Conservation (phyloP, 2,329 filamentous ascomycete species). For the Pseudocercospora fuligena region DNA sequence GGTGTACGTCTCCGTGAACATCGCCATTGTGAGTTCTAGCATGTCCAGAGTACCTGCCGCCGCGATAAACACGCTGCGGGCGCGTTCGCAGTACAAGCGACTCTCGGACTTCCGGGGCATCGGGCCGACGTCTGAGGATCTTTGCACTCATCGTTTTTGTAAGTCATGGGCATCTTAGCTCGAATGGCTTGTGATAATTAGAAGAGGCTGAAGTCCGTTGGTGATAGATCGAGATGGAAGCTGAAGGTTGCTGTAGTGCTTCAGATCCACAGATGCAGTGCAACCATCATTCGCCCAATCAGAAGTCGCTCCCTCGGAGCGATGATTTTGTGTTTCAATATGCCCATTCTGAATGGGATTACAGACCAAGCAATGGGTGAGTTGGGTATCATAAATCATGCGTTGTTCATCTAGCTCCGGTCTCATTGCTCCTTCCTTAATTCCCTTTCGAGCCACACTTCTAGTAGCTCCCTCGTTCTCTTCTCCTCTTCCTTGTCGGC, state of each 20-base stretch:
- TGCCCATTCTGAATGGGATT: too few species aligned
- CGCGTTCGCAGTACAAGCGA: not conserved
- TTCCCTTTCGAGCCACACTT: slow-evolving; percentile 43
- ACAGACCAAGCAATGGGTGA: not conserved
- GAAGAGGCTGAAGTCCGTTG: too few species aligned
- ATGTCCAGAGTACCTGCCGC: not conserved
- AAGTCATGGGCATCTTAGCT: too few species aligned
- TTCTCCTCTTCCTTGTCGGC: slow-evolving; percentile 49
- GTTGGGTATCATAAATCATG: not conserved
- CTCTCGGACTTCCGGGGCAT: not conserved
- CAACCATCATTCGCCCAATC: too few species aligned
- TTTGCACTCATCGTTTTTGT: too few species aligned
- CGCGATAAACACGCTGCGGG: not conserved
- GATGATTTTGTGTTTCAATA: too few species aligned
- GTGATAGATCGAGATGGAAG: too few species aligned
- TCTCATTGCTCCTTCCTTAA: slow-evolving; percentile 18
- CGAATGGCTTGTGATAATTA: too few species aligned
- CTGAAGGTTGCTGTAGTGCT: too few species aligned
- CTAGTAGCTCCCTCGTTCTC: slow-evolving; percentile 47
- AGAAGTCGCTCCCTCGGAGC: too few species aligned
- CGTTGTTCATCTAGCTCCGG: not conserved
- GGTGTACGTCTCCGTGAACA: not conserved
- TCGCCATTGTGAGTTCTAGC: not conserved
- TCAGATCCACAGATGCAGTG: too few species aligned
- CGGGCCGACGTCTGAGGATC: too few species aligned